A percentile compares a stretch with the other conserved stretches of the same genome.
phyloP scores from a whole-genome alignment of 2,329 filamentous ascomycete genomes.

The Calcarisporium arbuscula region DNA sequence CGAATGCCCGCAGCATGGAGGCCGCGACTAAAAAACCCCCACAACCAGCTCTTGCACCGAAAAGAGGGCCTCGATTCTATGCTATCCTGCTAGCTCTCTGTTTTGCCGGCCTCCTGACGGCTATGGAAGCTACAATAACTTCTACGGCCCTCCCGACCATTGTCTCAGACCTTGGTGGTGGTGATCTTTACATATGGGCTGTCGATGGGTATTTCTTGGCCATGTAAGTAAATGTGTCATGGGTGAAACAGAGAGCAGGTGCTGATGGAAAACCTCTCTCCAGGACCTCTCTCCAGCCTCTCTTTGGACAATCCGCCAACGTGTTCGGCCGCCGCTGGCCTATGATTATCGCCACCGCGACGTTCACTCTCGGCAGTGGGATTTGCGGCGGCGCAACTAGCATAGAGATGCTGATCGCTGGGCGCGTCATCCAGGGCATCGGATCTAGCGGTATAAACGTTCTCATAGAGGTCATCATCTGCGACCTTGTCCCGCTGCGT shows the following conservation, averaged over 20 bases:
- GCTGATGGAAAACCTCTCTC: conserved; percentile 13
- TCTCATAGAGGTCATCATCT: conserved; percentile 21
- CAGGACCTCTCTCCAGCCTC: conserved; percentile 30
- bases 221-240: too few relatives aligned
- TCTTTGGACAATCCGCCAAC: conserved; percentile 40
- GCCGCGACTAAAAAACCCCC: too few relatives aligned
- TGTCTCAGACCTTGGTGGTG: background rate
- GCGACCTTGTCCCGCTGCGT: conserved; percentile 41
- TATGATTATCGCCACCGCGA: conserved; percentile 27
- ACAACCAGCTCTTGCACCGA: too few relatives aligned
- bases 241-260: background rate
- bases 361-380: conserved; percentile 45
- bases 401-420: conserved; percentile 40
- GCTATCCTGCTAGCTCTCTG: too few relatives aligned
- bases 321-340: conserved; percentile 42
- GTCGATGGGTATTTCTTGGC: conserved; percentile 13
- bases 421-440: conserved; percentile 39
- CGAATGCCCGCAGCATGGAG: too few relatives aligned
- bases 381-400: conserved; percentile 39
- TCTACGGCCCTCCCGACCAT: conserved; percentile 3
- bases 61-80: too few relatives aligned
- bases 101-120: background rate
- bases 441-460: conserved; percentile 27
- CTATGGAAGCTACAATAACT: conserved; percentile 1
- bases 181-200: background rate